These are phyloP conservation scores for Amphirosellinia nigrospora DNA, from an alignment of 495 filamentous ascomycete species.

Conservation along the genomic window DNA sequence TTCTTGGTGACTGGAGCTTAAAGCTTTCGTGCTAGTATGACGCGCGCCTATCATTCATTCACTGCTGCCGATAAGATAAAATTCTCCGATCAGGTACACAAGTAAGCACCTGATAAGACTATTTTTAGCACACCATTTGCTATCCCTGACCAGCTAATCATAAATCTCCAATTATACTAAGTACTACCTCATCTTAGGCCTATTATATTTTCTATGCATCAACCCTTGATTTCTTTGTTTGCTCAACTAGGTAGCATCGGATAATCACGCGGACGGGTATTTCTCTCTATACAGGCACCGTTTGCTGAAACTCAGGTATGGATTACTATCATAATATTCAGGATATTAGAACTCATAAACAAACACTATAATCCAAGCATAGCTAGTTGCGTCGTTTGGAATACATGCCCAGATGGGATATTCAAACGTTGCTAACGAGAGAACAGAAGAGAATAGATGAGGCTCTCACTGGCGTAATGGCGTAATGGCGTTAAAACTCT, in stretches of 20 bases:
- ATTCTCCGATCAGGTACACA: conserved; percentile 6
- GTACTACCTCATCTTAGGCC: too few relatives aligned
- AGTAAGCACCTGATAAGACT: background rate
- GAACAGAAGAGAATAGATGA: background rate
- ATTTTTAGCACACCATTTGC: conserved; percentile 8
- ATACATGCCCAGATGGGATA: background rate
- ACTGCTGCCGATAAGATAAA: conserved; percentile 21
- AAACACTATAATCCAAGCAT: background rate
- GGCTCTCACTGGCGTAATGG: background rate
- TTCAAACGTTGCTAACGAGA: background rate
- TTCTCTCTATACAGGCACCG: too few relatives aligned
- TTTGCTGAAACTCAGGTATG: background rate
- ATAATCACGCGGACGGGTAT: too few relatives aligned
- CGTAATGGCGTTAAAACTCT: too few relatives aligned
- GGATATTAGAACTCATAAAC: background rate
- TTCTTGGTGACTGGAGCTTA: background rate
- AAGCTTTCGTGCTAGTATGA: too few relatives aligned
- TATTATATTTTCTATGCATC: too few relatives aligned
- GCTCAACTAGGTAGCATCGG: background rate
- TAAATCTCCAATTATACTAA: background rate
- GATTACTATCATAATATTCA: background rate
- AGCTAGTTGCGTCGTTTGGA: background rate
- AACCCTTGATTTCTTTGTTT: background rate
- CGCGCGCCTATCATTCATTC: background rate
- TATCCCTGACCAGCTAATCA: background rate